Percentiles rank a stretch among this genome's conserved stretches.
Evolutionary conservation across 306 rosid species (phyloP).

Genomic region (Acacia confusa): DNA sequence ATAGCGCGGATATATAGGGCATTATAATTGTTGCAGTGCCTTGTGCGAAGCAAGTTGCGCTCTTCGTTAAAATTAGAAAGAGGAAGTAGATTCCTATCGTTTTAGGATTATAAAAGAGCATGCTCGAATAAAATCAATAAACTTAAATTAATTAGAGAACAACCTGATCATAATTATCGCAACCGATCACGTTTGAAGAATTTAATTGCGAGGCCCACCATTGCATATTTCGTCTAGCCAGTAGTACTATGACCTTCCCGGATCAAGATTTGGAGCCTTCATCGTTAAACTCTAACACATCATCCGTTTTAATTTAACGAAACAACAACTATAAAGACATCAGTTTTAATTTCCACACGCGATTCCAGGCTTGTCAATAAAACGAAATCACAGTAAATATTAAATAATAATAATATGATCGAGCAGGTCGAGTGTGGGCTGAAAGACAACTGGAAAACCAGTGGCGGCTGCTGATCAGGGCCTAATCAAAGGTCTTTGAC

Average conservation of each 20-base stretch:
- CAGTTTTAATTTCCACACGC: background rate
- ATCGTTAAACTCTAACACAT: background rate
- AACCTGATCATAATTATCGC: background rate
- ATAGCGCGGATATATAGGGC: constrained; percentile 21
- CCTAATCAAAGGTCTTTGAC: background rate
- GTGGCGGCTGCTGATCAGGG: background rate
- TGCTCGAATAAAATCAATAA: constrained; percentile 22
- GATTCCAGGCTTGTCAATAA: background rate
- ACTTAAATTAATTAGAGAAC: constrained; percentile 17
- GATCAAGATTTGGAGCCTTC: background rate
- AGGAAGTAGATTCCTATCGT: constrained; percentile 40
- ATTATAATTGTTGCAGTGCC: constrained; percentile 26
- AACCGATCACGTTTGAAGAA: background rate
- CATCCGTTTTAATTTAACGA: too few species aligned
- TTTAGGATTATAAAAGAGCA: constrained; percentile 30
- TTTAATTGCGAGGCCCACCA: constrained; percentile 11
- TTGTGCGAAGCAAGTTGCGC: constrained; percentile 21
- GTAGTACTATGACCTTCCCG: background rate
- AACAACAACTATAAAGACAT: background rate
- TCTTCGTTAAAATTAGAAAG: constrained; percentile 30
- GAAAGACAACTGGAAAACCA: background rate
- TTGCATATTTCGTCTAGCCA: background rate
- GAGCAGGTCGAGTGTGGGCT: background rate
- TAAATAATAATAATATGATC: background rate
- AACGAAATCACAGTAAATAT: background rate